Evolutionary conservation across 1,139 yeast species (phyloP).

Genomic region (Saccharomyces hybrid): DNA sequence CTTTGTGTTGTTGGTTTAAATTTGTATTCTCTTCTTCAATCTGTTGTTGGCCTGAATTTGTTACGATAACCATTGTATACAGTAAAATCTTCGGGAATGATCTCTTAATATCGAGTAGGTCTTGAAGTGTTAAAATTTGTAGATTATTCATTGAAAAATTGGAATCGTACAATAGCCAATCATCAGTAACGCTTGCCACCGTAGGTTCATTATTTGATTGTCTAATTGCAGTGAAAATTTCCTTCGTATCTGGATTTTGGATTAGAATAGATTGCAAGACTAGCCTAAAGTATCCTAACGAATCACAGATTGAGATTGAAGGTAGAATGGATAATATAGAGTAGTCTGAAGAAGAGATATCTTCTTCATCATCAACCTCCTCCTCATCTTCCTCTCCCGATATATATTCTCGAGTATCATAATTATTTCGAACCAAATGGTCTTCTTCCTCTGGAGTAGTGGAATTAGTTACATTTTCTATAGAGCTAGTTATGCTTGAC

Average conservation of each 20-base stretch:
- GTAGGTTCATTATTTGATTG: constrained; percentile 28
- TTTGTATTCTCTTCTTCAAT: neutral
- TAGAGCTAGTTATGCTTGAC: constrained; percentile 13
- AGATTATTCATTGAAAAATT: constrained; percentile 33
- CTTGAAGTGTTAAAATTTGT: constrained; percentile 31
- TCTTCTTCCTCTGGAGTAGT: constrained; percentile 9
- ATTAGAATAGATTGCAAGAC: constrained; percentile 29
- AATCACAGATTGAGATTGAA: constrained; percentile 26
- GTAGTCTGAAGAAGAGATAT: constrained; percentile 14
- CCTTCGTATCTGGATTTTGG: constrained; percentile 19
- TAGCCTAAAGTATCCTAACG: constrained; percentile 26
- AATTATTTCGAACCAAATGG: neutral
- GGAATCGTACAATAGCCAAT: constrained; percentile 36
- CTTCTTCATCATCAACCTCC: constrained; percentile 7
- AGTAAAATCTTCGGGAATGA: constrained; percentile 31
- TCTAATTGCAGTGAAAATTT: constrained; percentile 29
- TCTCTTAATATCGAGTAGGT: constrained; percentile 28
- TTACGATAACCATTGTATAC: constrained; percentile 29
- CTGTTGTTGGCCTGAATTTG: neutral
- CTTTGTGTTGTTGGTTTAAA: neutral
- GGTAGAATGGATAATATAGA: constrained; percentile 26
- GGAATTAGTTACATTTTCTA: constrained; percentile 10
- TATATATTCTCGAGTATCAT: neutral
- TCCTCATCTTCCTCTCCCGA: constrained; percentile 5
- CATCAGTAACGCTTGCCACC: constrained; percentile 31